Evolutionary conservation across 345 rosid genomes (phyloP).

Genomic region (Eucalyptus polybractea): DNA sequence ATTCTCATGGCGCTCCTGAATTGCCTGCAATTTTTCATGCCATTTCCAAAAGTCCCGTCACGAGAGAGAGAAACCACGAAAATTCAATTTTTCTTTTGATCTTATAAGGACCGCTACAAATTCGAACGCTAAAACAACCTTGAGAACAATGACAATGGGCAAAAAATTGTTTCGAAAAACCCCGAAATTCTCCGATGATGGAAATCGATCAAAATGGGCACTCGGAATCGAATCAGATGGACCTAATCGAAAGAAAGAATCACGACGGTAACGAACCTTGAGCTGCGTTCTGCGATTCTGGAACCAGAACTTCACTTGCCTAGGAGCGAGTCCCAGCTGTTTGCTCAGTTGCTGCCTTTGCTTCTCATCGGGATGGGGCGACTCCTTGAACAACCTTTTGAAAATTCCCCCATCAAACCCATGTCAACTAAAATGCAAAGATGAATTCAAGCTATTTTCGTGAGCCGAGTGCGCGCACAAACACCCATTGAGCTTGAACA

Average conservation of each 20-base stretch:
- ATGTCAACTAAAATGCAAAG: neutral
- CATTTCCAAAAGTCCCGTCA: neutral
- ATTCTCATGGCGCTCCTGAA: slow-evolving; percentile 96
- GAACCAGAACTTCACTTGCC: slow-evolving; percentile 99
- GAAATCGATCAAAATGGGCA: neutral
- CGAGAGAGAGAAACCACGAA: neutral
- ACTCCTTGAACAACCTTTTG: slow-evolving; percentile 81
- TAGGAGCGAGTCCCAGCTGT: slow-evolving; percentile 87
- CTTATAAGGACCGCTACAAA: neutral
- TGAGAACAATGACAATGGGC: neutral
- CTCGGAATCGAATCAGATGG: neutral
- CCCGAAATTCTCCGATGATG: neutral
- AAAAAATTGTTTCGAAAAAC: neutral
- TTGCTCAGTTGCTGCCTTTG: slow-evolving; percentile 94
- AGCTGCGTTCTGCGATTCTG: slow-evolving; percentile 97
- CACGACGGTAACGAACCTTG: slow-evolving; percentile 29
- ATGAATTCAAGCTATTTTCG: neutral
- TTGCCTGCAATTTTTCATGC: slow-evolving; percentile 31
- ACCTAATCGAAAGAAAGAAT: neutral
- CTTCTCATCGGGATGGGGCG: slow-evolving; percentile 98
- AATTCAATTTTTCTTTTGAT: neutral
- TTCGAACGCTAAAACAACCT: neutral
- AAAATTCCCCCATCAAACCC: neutral
- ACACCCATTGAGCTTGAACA: neutral
- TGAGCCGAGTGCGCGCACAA: neutral